phyloP scores from a whole-genome alignment of 192 early-diverging fungal genomes.

The Glomus cerebriforme region DNA sequence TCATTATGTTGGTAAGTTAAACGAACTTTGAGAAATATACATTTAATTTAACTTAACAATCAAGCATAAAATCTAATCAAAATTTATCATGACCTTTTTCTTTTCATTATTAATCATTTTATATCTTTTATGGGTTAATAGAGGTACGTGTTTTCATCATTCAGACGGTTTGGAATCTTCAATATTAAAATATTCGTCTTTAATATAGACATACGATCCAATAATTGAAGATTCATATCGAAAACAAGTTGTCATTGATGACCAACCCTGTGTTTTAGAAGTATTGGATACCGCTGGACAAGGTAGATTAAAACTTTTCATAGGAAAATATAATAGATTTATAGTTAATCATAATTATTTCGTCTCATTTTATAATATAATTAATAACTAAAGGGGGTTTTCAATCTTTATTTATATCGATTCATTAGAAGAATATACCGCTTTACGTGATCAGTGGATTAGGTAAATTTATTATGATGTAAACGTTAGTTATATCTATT shows the following conservation, averaged over 20 bases:
- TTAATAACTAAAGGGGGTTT: no score
- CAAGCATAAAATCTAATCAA: background rate
- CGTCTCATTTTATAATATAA: background rate
- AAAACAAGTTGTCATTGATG: constrained; percentile 96
- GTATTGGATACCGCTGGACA: constrained; percentile 97
- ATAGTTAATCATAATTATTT: constrained; percentile 9
- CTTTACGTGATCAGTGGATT: constrained; percentile 81
- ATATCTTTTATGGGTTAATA: no score
- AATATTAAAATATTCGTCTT: no score
- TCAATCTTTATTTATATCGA: background rate
- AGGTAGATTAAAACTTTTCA: no score
- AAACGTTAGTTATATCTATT: background rate
- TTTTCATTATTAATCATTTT: no score
- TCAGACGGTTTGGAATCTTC: background rate
- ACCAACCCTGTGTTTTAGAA: constrained; percentile 94
- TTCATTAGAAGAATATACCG: constrained; percentile 72
- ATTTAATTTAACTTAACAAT: background rate
- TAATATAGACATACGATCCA: constrained; percentile 88
- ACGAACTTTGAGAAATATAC: background rate
- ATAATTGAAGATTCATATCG: constrained; percentile 98
- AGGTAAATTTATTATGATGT: constrained; percentile 42
- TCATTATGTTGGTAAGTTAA: constrained; percentile 51
- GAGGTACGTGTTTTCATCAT: background rate
- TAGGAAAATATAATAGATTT: no score
- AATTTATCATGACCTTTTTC: background rate